A percentile compares a stretch with the other conserved stretches of the same genome.
phyloP scores from a whole-genome alignment of 176 grass and related monocot genomes.

The Aegilops umbellulata region DNA sequence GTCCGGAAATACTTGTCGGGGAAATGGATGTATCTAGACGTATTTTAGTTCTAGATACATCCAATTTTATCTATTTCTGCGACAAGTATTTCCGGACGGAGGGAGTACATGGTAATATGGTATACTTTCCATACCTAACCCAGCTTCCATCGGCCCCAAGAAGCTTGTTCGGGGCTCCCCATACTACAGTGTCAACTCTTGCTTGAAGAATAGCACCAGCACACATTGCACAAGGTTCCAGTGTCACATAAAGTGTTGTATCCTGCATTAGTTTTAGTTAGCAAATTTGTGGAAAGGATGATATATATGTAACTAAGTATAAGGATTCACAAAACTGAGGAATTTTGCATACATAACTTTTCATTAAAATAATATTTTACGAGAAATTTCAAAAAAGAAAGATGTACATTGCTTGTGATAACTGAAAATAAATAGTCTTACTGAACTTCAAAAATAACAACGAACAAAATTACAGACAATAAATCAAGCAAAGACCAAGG shows the following conservation, averaged over 20 bases:
- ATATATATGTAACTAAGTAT: not conserved
- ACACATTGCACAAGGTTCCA: slow-evolving; percentile 97
- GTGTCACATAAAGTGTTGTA: slow-evolving; percentile 90
- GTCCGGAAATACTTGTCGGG: no score
- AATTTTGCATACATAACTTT: not conserved
- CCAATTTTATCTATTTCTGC: no score
- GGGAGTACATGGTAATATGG: not conserved
- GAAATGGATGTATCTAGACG: no score
- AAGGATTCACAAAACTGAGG: slow-evolving; percentile 20
- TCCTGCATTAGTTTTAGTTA: slow-evolving; percentile 55
- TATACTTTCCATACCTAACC: slow-evolving; percentile 70
- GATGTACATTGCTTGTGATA: not conserved
- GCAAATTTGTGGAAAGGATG: not conserved
- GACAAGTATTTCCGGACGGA: no score
- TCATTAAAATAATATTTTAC: not conserved
- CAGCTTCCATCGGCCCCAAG: slow-evolving; percentile 97
- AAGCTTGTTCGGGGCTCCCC: slow-evolving; percentile 96
- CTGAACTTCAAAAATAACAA: not conserved
- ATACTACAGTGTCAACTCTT: slow-evolving; percentile 85
- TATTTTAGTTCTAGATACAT: no score
- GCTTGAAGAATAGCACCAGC: slow-evolving; percentile 98
- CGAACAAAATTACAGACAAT: not conserved
- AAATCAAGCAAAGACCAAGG: not conserved
- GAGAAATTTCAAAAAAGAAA: not conserved
- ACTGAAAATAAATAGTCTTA: not conserved